These are phyloP conservation scores for Lichtheimia corymbifera DNA, from an alignment of 371 early-diverging fungal species.

Conservation along the genomic window DNA sequence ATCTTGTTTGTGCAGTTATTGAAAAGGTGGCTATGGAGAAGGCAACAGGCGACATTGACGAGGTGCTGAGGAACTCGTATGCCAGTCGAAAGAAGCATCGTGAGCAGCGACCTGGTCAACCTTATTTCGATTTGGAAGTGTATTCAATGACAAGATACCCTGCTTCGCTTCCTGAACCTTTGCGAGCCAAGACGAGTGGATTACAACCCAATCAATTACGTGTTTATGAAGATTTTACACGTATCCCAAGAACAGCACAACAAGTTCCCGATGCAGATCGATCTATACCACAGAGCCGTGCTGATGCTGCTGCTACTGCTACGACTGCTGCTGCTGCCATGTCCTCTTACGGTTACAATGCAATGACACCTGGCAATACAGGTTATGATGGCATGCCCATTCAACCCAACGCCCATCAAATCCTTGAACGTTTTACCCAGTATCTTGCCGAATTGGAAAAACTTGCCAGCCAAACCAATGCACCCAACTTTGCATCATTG, in stretches of 20 bases:
- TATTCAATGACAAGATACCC: conserved; percentile 77
- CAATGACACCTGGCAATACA: background rate
- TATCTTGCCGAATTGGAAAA: conserved; percentile 79
- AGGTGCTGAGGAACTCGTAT: conserved; percentile 68
- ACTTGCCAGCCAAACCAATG: conserved; percentile 55
- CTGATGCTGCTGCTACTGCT: background rate
- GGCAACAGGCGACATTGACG: conserved; percentile 86
- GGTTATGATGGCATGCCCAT: background rate
- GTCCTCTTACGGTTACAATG: background rate
- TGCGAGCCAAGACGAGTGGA: conserved; percentile 81
- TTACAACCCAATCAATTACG: conserved; percentile 76
- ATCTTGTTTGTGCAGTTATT: conserved; percentile 87
- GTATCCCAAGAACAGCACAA: conserved; percentile 39
- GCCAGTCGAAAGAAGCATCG: conserved; percentile 81
- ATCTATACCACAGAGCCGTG: background rate
- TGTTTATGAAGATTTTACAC: conserved; percentile 75
- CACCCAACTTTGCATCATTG: conserved; percentile 61
- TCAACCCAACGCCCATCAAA: conserved; percentile 48
- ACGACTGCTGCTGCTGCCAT: background rate
- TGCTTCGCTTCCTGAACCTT: conserved; percentile 79
- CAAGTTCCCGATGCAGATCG: background rate
- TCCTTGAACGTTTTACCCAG: conserved; percentile 69
- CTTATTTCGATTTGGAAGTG: conserved; percentile 84
- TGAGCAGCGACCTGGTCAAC: conserved; percentile 83
- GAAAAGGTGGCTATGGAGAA: conserved; percentile 94